A percentile compares a stretch with the other conserved stretches of the same genome.
Evolutionary conservation across 2,329 filamentous ascomycete species (phyloP).

Genomic region (Lecanicillium sp.): DNA sequence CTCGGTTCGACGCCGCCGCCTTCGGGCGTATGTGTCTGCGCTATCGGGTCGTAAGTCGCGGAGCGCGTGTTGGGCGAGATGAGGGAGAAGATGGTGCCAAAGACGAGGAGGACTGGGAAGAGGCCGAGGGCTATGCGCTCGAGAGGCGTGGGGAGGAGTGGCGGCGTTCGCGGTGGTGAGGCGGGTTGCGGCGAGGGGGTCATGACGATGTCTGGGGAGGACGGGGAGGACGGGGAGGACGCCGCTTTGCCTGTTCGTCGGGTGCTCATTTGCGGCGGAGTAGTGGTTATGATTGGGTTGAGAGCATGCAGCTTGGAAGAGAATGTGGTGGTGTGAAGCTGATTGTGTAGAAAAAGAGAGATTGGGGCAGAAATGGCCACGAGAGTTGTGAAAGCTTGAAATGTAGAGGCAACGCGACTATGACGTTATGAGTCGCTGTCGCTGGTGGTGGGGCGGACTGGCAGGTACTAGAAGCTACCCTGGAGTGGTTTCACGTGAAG

Average conservation of each 20-base stretch:
- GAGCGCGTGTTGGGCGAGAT: slow-evolving; percentile 65
- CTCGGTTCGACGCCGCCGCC: slow-evolving; percentile 51
- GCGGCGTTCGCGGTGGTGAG: slow-evolving; percentile 13
- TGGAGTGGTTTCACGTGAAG: not conserved
- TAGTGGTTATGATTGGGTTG: not conserved
- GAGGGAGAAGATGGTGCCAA: slow-evolving; percentile 73
- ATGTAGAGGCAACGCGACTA: not conserved
- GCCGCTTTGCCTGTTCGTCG: slow-evolving; percentile 10
- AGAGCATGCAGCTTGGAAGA: not conserved
- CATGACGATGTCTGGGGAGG: slow-evolving; percentile 6
- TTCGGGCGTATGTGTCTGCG: slow-evolving; percentile 54
- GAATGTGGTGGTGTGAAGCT: not conserved
- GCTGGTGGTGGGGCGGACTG: slow-evolving; percentile 3
- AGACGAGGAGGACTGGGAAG: slow-evolving; percentile 70
- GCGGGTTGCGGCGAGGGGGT: slow-evolving; percentile 9
- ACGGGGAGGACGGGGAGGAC: slow-evolving; percentile 9
- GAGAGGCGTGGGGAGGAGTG: slow-evolving; percentile 58
- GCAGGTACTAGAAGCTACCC: not conserved
- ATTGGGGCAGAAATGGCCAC: too few species aligned
- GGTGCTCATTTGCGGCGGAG: slow-evolving; percentile 16
- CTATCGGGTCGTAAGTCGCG: slow-evolving; percentile 50
- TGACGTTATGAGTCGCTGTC: not conserved
- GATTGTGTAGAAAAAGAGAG: not conserved
- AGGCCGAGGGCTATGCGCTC: slow-evolving; percentile 56
- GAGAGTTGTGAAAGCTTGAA: not conserved